Base-by-base conservation (phyloP, 1,284 basidiomycete species). In the Papiliotrema terrestris region DNA sequence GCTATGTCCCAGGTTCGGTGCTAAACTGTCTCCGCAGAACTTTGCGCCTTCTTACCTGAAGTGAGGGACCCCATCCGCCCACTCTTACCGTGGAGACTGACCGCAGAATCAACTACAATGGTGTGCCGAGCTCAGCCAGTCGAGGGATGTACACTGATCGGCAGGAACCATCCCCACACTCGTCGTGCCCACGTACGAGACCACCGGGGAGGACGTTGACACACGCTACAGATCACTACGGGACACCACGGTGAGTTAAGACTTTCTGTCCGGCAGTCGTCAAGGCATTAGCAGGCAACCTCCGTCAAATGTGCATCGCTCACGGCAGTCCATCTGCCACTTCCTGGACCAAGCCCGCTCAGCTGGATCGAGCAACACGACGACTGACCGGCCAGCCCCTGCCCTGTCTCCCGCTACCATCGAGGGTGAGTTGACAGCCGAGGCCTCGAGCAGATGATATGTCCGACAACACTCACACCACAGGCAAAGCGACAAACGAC, bases 341-440 rank as follows among this genome's bases (percentile, higher is more conserved):
- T 89, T 93, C 70, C 78, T 94, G 42, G 91, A 92, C 78, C 86
- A 86, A 67, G 88, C 88, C 17, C 83, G 88, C 49, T 88, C 84
- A 9, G 77, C 80, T 32, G 83, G 80, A 53, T 87, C 86, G 3
- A 81, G 82, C 63, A 85, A 85, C 17, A 86, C 84, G 0, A 71
- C 77, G 11, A 62, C 63, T 2, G 58, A 63, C 17, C 83, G 84
- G 2, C 89, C 90, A 0, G 88, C 90, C 0, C 89, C 89, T 0
- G 79, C 84, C 0, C 78, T 94, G 13, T 80, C 86, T 2, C 90
- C 91, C 0, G 88, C 89, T 0, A 92, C 90, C 0, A 84, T 91
- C 56, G 86, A 86, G 8, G 85, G 86, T 66, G 78, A 80, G 57
- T 55, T 8, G 6, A 32, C 29, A 11, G 11, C 6, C 2, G 8